These are phyloP conservation scores for Sugiyamaella valdiviana DNA, from an alignment of 805 yeast species.

Conservation along the genomic window DNA sequence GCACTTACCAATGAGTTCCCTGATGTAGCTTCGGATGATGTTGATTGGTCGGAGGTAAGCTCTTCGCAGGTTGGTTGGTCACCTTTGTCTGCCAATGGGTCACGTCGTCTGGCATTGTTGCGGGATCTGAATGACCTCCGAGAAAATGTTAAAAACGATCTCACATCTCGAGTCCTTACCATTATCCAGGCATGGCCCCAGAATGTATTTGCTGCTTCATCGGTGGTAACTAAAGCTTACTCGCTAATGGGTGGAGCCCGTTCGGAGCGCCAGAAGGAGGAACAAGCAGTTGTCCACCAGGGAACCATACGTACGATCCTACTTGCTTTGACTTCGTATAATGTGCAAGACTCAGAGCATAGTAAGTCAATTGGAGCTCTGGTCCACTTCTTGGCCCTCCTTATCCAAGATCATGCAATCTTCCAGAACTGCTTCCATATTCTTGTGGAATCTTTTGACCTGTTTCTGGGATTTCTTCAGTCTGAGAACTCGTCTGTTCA, in stretches of 20 bases:
- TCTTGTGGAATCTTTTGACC: slow-evolving; percentile 14
- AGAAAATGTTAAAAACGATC: slow-evolving; percentile 13
- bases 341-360: slow-evolving; percentile 4
- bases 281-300: slow-evolving; percentile 10
- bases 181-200: slow-evolving; percentile 19
- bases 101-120: slow-evolving; percentile 11
- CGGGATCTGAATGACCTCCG: slow-evolving; percentile 23
- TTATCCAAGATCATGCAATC: slow-evolving; percentile 20
- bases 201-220: slow-evolving; percentile 21
- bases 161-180: slow-evolving; percentile 20
- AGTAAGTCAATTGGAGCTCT: slow-evolving; percentile 12
- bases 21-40: background rate
- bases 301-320: slow-evolving; percentile 12
- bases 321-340: slow-evolving; percentile 11
- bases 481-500: slow-evolving; percentile 6
- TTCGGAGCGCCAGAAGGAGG: slow-evolving; percentile 14
- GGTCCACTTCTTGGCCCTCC: slow-evolving; percentile 24
- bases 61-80: slow-evolving; percentile 8
- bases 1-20: background rate
- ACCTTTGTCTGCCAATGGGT: slow-evolving; percentile 15
- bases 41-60: background rate
- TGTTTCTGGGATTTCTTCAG: slow-evolving; percentile 16
- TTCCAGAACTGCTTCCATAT: slow-evolving; percentile 14
- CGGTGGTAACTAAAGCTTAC: slow-evolving; percentile 15
- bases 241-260: slow-evolving; percentile 10